Base-by-base conservation (phyloP, 2,329 filamentous ascomycete species). In the Xylariaceae sp. region DNA sequence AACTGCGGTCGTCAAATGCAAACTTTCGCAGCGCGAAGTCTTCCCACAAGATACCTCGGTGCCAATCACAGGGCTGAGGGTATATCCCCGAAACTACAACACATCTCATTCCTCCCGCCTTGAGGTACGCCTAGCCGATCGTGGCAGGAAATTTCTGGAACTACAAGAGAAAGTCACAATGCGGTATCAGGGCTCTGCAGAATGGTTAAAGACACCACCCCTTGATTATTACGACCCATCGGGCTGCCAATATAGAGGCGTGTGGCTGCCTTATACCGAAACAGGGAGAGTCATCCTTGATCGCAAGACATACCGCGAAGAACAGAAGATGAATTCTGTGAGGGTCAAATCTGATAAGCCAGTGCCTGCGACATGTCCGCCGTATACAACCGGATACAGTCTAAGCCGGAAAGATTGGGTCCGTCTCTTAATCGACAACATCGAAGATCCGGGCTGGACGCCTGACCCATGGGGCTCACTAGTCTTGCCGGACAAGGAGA, bases 191-290 rank as follows among this genome's bases (percentile, higher is more conserved):
- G 65, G 66, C 1, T 16, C 48, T 14, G 65, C 64, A 10, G 51
- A 63, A 45, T 64, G 60, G 57, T 56, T 66, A 36, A 63, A 62
- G 19, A 54, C 58, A 5, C 60, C 64, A 0, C 60, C 62, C 6
- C 59, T 44, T 12, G 51, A 58, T 1, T 67, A 39, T 31, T 66
- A 59, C 28, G 56, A 62, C 28, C 45, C 48, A 6, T 56, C 45
- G 0, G 18, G 14, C 11, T 58, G 49, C 14, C 59, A 60, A 1
- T 62, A 61, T n/a, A 57, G 53, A 13, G 63, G 60, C 0, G 65
- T 64, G 5, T 68, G 64, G 64, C 46, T 64, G 2, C 62, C 62
- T 4, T 66, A 64, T 19, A 63, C 59, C 1, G 66, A 66, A 45
- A 58, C 54, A 0, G 66, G 64, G 4, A 51, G 65, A 14, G 47